Evolutionary conservation across 2,329 filamentous ascomycete species (phyloP), one percentile per base, ranked within the genome.

Genomic region (Xylariaceae sp.): DNA sequence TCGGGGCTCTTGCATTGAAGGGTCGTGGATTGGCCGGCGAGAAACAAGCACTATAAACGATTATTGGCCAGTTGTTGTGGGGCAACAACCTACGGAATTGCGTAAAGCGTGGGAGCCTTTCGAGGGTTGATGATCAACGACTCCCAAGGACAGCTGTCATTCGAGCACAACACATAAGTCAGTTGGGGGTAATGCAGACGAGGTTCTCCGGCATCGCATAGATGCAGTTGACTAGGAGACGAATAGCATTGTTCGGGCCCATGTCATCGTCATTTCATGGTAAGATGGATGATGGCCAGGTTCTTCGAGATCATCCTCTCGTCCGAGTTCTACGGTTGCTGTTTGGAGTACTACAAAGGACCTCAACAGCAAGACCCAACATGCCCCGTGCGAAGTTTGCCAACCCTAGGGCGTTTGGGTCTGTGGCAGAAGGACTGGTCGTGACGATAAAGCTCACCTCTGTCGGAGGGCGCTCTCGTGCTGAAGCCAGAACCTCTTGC

Each of bases 401-500:
- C 23, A 26, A 26, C 23, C 9, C 9, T 9, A 26, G 9, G 23
- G 6, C 32, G 32, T 14, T 37, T 16, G 14, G 32, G 14, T 37
- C 32, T 16, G 12, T 7, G 12, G 12, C 14, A 7, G 12, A 16
- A 37, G 7, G 42, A 20, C 40, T 20, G 46, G 37, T 20, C 40
- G 20, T 19, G 37, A 40, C n/a, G 19, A 44, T 52, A 10, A 40
- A 7, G 18, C 43, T 67, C 59, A 95, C 67, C 89, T 82, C 66
- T 89, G 88, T 61, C 85, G 83, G 62, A 96, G 76, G 55, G 80
- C 79, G 50, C 79, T 79, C 71, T 90, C 89, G 71, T 96, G 88
- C 65, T 88, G 80, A 56, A 88, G 77, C 93, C 93, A 98, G 69
- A 96, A 96, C 60, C 89, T 88, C 70, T 85, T 85, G 74, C 93